These are phyloP conservation scores for Chytriomyces confervae DNA, from an alignment of 192 early-diverging fungal species.

Conservation along the genomic window DNA sequence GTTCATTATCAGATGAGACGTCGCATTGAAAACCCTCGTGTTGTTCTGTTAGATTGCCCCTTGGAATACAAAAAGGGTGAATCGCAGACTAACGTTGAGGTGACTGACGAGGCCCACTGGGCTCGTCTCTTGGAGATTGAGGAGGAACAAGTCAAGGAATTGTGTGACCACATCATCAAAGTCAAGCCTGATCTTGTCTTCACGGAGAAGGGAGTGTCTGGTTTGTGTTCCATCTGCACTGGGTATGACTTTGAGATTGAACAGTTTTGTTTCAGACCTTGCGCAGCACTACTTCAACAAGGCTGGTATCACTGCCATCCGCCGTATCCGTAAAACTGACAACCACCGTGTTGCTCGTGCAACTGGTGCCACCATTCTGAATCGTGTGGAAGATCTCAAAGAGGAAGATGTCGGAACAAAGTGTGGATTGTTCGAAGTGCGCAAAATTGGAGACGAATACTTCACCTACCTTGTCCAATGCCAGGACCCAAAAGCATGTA, in stretches of 20 bases:
- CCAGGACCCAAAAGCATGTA: constrained; percentile 97
- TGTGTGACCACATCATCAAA: constrained; percentile 95
- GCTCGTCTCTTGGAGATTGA: constrained; percentile 95
- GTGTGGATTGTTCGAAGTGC: constrained; percentile 92
- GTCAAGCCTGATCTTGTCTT: constrained; percentile 98
- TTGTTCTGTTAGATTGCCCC: constrained; percentile 96
- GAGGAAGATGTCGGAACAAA: constrained; percentile 92
- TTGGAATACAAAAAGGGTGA: constrained; percentile 99
- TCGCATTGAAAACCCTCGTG: constrained; percentile 92
- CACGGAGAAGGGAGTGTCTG: constrained; percentile 98
- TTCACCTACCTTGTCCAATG: constrained; percentile 95
- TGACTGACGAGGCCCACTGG: constrained; percentile 97
- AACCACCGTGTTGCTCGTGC: constrained; percentile 99
- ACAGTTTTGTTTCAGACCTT: constrained; percentile 64
- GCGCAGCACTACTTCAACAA: constrained; percentile 99
- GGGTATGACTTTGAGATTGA: constrained; percentile 17
- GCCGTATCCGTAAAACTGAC: constrained; percentile 97
- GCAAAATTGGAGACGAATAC: constrained; percentile 99
- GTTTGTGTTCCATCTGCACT: constrained; percentile 40
- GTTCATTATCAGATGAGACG: constrained; percentile 70
- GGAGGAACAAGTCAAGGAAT: constrained; percentile 96
- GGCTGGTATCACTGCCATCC: constrained; percentile 96
- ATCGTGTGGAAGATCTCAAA: constrained; percentile 95
- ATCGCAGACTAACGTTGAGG: constrained; percentile 98
- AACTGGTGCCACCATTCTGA: constrained; percentile 95